A percentile compares a stretch with the other conserved stretches of the same genome.
These are phyloP conservation scores for Naganishia vaughanmartiniae DNA, from an alignment of 768 basidiomycete species.

Conservation along the genomic window DNA sequence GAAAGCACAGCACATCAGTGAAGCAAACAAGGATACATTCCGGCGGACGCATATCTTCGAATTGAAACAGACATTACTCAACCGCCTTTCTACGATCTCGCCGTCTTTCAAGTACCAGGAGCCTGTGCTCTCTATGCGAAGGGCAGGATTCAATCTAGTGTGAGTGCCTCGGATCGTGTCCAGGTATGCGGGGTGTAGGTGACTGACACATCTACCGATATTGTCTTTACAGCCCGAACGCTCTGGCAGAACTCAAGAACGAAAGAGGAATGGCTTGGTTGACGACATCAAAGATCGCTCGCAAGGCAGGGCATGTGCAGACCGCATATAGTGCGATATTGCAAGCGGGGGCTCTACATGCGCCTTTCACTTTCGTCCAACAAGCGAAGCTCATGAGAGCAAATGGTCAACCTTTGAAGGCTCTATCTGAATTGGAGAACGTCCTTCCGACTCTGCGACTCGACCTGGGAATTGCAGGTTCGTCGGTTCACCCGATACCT, in stretches of 20 bases:
- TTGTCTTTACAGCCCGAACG: slow-evolving; percentile 43
- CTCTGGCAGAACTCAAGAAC: slow-evolving; percentile 50
- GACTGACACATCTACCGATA: background rate
- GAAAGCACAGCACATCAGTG: slow-evolving; percentile 18
- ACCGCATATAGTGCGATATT: slow-evolving; percentile 94
- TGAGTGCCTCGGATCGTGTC: slow-evolving; percentile 54
- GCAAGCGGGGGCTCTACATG: slow-evolving; percentile 73
- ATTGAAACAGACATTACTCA: slow-evolving; percentile 59
- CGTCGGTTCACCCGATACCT: slow-evolving; percentile 13
- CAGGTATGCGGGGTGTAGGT: background rate
- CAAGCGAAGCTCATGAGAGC: slow-evolving; percentile 80
- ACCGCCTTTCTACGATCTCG: slow-evolving; percentile 70
- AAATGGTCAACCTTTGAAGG: slow-evolving; percentile 74
- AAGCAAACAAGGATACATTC: slow-evolving; percentile 25
- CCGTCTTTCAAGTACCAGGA: slow-evolving; percentile 87
- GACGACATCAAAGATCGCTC: slow-evolving; percentile 86
- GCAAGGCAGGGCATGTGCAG: slow-evolving; percentile 92
- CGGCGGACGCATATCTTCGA: slow-evolving; percentile 45
- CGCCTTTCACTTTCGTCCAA: slow-evolving; percentile 78
- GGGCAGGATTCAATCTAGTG: slow-evolving; percentile 70
- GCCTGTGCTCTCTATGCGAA: slow-evolving; percentile 80
- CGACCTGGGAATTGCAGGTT: slow-evolving; percentile 1
- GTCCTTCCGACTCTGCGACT: slow-evolving; percentile 50
- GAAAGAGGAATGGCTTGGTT: slow-evolving; percentile 87
- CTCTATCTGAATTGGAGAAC: slow-evolving; percentile 82